Conservation (phyloP, 495 filamentous ascomycete species). For the Letharia lupina region DNA sequence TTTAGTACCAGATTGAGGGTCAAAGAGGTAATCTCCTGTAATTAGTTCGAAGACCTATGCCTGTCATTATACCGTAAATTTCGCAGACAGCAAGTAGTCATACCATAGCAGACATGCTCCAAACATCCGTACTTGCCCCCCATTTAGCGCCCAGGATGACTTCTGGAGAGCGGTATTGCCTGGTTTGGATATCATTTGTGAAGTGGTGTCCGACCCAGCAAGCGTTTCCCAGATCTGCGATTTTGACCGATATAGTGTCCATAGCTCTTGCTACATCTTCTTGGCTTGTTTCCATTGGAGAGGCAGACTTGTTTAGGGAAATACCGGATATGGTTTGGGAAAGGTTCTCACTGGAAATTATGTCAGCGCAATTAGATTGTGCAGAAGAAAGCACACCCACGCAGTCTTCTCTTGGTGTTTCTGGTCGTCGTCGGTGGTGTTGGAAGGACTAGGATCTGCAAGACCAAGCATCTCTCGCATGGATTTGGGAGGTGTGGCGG, state of each 20-base stretch:
- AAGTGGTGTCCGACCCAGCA: conserved; percentile 99
- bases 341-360: conserved; percentile 61
- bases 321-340: conserved; percentile 92
- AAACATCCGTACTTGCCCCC: conserved; percentile 97
- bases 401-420: conserved; percentile 82
- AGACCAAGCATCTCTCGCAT: conserved; percentile 56
- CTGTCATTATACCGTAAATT: conserved; percentile 7
- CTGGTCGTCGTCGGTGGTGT: conserved; percentile 58
- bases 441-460: conserved; percentile 39
- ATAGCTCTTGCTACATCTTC: conserved; percentile 42
- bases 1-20: conserved; percentile 96
- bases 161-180: conserved; percentile 95
- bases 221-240: conserved; percentile 95
- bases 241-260: conserved; percentile 95
- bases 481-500: conserved; percentile 36
- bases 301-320: conserved; percentile 69
- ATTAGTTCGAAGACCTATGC: conserved; percentile 90
- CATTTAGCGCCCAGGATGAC: conserved; percentile 96
- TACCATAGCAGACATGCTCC: conserved; percentile 99
- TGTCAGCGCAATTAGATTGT: conserved; percentile 12
- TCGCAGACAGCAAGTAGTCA: conserved; percentile 21
- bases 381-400: conserved; percentile 46
- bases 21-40: conserved; percentile 97
- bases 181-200: conserved; percentile 97
- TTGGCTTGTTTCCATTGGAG: conserved; percentile 35